Evolutionary conservation across 345 rosid species (phyloP).

Genomic region (Dipteronia dyeriana): DNA sequence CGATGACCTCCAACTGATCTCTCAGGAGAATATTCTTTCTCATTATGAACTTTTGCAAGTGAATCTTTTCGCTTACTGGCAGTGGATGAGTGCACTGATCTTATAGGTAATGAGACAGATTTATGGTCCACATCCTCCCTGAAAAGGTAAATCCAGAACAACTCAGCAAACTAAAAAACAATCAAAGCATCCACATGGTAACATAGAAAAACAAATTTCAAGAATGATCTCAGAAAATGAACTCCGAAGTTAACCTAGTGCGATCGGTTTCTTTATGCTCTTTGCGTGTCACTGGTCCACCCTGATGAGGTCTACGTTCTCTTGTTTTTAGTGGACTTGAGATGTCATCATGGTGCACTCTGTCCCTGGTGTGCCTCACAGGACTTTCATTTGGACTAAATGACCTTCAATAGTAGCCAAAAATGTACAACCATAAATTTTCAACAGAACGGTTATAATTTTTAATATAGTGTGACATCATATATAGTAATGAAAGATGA

Average conservation of each 20-base stretch:
- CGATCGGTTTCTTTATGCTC: conserved; percentile 30
- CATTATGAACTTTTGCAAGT: conserved; percentile 24
- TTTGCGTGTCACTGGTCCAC: conserved; percentile 33
- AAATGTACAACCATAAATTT: neutral
- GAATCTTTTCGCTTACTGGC: conserved; percentile 38
- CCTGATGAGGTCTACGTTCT: conserved; percentile 32
- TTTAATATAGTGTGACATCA: neutral
- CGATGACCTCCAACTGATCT: conserved; percentile 22
- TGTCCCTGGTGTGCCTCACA: conserved; percentile 22
- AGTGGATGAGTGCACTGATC: conserved; percentile 36
- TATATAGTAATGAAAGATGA: neutral
- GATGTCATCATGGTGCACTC: conserved; percentile 20
- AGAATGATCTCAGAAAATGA: neutral
- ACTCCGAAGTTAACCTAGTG: conserved; percentile 31
- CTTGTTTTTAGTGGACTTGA: conserved; percentile 34
- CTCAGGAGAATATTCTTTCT: conserved; percentile 34
- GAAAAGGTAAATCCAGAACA: conserved; percentile 18
- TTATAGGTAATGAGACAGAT: conserved; percentile 34
- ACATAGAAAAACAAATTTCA: conserved; percentile 9
- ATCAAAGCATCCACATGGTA: conserved; percentile 10
- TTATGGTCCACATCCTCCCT: conserved; percentile 41
- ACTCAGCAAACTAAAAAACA: neutral
- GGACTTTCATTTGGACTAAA: conserved; percentile 32
- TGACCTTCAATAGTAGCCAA: conserved; percentile 22
- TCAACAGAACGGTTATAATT: neutral